Percentiles rank a stretch among this genome's conserved stretches.
These are phyloP conservation scores for Erigeron canadensis DNA, from an alignment of 129 eudicot genomes.

Conservation along the genomic window DNA sequence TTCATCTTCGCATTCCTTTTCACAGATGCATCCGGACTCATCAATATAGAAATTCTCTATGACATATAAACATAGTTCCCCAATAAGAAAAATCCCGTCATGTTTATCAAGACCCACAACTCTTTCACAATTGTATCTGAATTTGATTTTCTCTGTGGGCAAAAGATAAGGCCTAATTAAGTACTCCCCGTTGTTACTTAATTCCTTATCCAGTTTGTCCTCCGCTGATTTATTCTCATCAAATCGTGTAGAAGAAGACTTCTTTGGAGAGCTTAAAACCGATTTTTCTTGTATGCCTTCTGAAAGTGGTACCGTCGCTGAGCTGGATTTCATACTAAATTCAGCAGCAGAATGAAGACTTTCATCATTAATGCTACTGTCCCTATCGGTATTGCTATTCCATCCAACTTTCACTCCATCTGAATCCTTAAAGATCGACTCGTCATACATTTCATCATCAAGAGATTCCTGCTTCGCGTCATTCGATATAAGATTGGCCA, in stretches of 20 bases:
- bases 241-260: slow-evolving; percentile 57
- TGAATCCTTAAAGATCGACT: slow-evolving; percentile 55
- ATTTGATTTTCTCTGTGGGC: slow-evolving; percentile 76
- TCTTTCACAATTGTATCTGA: slow-evolving; percentile 86
- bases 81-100: slow-evolving; percentile 92
- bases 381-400: slow-evolving; percentile 59
- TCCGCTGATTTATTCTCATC: slow-evolving; percentile 65
- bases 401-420: slow-evolving; percentile 70
- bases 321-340: slow-evolving; percentile 67
- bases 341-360: slow-evolving; percentile 93
- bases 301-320: slow-evolving; percentile 48
- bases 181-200: slow-evolving; percentile 87
- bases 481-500: slow-evolving; percentile 50
- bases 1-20: slow-evolving; percentile 67
- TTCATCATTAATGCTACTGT: slow-evolving; percentile 77
- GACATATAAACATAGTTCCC: slow-evolving; percentile 81
- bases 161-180: slow-evolving; percentile 83
- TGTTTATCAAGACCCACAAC: slow-evolving; percentile 96
- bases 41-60: slow-evolving; percentile 94
- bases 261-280: slow-evolving; percentile 65
- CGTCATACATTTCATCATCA: slow-evolving; percentile 62
- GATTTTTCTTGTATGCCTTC: slow-evolving; percentile 72
- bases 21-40: slow-evolving; percentile 88
- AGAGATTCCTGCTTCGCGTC: slow-evolving; percentile 52
- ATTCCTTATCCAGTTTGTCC: slow-evolving; percentile 75